Evolutionary conservation across 164 flowering plant species (phyloP).

Genomic region (Hamamelis virginiana): DNA sequence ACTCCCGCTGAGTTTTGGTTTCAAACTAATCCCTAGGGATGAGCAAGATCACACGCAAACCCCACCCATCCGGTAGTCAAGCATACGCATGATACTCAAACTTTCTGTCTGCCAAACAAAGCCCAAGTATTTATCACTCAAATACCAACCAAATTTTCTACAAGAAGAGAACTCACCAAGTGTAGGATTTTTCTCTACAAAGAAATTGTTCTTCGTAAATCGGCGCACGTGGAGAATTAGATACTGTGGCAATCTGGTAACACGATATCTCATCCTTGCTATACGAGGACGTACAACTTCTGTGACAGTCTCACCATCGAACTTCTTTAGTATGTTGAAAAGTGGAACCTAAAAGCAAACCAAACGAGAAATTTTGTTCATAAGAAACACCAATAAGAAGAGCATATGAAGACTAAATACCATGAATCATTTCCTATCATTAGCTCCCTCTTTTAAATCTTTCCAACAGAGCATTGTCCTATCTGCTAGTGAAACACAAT

Average conservation of each 20-base stretch:
- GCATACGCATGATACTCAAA: no score
- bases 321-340: constrained; percentile 91
- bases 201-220: constrained; percentile 93
- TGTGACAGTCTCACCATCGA: constrained; percentile 89
- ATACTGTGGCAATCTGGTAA: constrained; percentile 82
- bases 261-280: constrained; percentile 96
- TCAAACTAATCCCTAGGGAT: no score
- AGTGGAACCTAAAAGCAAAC: constrained; percentile 69
- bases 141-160: background rate
- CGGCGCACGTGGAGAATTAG: constrained; percentile 95
- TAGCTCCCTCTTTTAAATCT: no score
- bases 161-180: constrained; percentile 59
- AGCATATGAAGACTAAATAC: background rate
- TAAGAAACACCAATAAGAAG: background rate
- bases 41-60: no score
- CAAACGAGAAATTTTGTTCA: background rate
- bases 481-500: no score
- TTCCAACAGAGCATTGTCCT: no score
- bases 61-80: no score
- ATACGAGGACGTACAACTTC: constrained; percentile 91
- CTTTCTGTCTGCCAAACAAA: no score
- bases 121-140: no score
- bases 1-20: no score
- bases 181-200: constrained; percentile 94
- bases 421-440: no score